A percentile compares a stretch with the other conserved stretches of the same genome.
These are phyloP conservation scores for Medakamo hakoo DNA, from an alignment of 139 green algal species.

Conservation along the genomic window DNA sequence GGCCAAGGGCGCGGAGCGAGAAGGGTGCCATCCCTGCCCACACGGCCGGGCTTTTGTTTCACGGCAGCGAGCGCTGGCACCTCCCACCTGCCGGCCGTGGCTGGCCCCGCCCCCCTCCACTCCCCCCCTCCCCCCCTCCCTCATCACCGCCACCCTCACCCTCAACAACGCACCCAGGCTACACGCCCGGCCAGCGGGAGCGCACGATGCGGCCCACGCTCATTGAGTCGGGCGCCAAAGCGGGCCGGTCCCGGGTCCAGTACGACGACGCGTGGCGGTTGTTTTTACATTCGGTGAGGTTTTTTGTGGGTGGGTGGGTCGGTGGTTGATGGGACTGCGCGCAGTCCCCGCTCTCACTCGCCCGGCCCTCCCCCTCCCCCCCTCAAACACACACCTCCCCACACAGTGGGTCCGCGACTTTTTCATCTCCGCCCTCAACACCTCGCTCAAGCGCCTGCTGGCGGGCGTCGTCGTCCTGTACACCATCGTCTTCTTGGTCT, in stretches of 20 bases:
- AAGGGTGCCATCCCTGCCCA: too few species aligned
- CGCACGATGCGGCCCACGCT: background rate
- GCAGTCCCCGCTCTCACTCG: too few species aligned
- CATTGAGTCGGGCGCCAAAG: background rate
- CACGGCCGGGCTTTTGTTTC: too few species aligned
- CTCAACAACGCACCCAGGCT: background rate
- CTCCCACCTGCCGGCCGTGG: too few species aligned
- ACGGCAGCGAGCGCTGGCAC: too few species aligned
- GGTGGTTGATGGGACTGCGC: too few species aligned
- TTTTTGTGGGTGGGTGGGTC: too few species aligned
- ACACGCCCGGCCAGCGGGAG: background rate
- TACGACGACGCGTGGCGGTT: background rate
- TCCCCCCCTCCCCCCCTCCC: too few species aligned
- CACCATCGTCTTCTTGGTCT: slow-evolving; percentile 5
- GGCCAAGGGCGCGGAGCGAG: too few species aligned
- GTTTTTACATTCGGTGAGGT: too few species aligned
- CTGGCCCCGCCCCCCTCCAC: too few species aligned
- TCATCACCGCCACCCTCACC: background rate
- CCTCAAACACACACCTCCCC: background rate
- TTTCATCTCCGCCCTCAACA: slow-evolving; percentile 14
- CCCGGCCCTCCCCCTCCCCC: too few species aligned
- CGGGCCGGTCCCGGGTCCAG: slow-evolving; percentile 13
- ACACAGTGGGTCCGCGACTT: slow-evolving; percentile 11
- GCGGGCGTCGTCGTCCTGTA: slow-evolving; percentile 5
- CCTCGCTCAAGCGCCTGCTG: slow-evolving; percentile 1